These are phyloP conservation scores for Phoenix roebelenii DNA, from an alignment of 176 grass and related monocot species.

Conservation along the genomic window DNA sequence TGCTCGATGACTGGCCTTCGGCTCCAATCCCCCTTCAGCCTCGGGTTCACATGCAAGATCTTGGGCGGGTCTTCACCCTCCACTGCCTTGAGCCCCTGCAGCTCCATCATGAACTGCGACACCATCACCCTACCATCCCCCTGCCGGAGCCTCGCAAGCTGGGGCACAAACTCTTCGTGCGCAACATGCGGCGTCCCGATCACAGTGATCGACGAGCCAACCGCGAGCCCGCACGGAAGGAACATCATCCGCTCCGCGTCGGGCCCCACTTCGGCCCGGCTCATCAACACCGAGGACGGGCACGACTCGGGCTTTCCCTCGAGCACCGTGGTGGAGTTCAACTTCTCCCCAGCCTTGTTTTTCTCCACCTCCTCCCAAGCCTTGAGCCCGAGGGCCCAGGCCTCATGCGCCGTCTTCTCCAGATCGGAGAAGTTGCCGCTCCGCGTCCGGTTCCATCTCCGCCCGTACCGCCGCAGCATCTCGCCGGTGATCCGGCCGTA, in stretches of 20 bases:
- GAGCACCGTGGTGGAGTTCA: conserved; percentile 19
- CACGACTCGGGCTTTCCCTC: conserved; percentile 30
- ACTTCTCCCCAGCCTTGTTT: conserved; percentile 20
- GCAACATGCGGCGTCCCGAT: conserved; percentile 46
- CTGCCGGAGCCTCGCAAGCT: conserved; percentile 34
- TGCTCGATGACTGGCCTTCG: conserved; percentile 63
- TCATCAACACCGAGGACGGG: conserved; percentile 33
- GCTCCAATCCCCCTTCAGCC: conserved; percentile 80
- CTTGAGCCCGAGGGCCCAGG: conserved; percentile 50
- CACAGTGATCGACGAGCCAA: conserved; percentile 75
- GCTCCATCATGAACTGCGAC: conserved; percentile 83
- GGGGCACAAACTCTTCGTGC: conserved; percentile 46
- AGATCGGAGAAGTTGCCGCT: conserved; percentile 69
- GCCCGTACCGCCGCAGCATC: conserved; percentile 31
- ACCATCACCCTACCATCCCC: conserved; percentile 72
- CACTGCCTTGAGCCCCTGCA: conserved; percentile 52
- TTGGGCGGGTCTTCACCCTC: conserved; percentile 79
- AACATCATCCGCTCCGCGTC: conserved; percentile 12
- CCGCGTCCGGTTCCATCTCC: conserved; percentile 9
- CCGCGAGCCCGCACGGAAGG: conserved; percentile 65
- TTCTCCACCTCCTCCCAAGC: conserved; percentile 62
- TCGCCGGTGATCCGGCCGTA: conserved; percentile 73
- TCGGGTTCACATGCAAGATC: conserved; percentile 88
- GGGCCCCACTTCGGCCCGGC: neutral
- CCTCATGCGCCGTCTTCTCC: conserved; percentile 52